Percentiles rank a stretch among this genome's conserved stretches.
Conservation (phyloP, 768 basidiomycete genomes). For the Macrocybe gigantea region DNA sequence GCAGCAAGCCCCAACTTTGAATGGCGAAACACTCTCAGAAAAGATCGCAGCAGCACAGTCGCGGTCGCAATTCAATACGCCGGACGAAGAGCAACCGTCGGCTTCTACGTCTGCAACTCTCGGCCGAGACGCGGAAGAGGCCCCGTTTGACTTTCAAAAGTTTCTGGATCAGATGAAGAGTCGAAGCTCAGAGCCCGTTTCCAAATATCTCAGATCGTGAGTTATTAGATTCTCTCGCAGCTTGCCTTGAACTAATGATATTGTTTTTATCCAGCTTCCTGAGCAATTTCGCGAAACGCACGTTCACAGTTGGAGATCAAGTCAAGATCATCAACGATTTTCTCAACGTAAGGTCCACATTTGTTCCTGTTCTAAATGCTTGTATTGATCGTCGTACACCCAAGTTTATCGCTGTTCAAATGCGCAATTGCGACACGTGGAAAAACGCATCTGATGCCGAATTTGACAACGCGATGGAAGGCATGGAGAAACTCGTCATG, state of each 20-base stretch:
- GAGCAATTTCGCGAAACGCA: conserved; percentile 87
- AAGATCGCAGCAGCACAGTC: conserved; percentile 15
- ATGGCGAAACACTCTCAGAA: conserved; percentile 8
- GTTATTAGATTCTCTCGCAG: conserved; percentile 21
- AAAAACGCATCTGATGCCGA: conserved; percentile 69
- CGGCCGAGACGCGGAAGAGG: conserved; percentile 23
- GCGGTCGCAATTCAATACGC: conserved; percentile 23
- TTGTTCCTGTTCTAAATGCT: conserved; percentile 5
- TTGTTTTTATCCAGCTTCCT: conserved; percentile 57
- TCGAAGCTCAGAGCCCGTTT: conserved; percentile 84
- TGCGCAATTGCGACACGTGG: conserved; percentile 85
- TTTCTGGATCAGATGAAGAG: conserved; percentile 95
- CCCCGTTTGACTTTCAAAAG: conserved; percentile 85
- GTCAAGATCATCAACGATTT: conserved; percentile 96
- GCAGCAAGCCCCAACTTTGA: conserved; percentile 33
- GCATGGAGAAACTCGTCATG: conserved; percentile 99
- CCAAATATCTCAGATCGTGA: conserved; percentile 92
- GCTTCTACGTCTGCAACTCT: too few relatives aligned
- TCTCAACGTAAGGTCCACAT: conserved; percentile 51
- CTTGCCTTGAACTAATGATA: neutral
- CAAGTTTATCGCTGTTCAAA: conserved; percentile 86
- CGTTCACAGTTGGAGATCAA: conserved; percentile 90
- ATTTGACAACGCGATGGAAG: conserved; percentile 96
- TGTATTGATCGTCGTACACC: neutral
- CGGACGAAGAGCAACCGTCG: conserved; percentile 9